Evolutionary conservation across 176 grass and related monocot species (phyloP).

Genomic region (Zoysia pacifica): DNA sequence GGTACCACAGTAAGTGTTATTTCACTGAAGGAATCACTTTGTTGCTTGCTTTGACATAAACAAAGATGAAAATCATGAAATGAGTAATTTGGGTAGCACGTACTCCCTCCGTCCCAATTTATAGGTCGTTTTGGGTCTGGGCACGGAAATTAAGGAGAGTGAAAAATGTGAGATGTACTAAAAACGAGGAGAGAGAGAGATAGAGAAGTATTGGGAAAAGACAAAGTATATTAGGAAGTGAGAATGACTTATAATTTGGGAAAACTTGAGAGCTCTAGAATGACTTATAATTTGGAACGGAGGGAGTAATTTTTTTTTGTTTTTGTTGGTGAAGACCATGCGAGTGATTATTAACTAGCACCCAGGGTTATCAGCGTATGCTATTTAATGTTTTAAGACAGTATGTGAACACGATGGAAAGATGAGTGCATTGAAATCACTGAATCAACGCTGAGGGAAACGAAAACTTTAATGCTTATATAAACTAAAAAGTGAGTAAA

Average conservation of each 20-base stretch:
- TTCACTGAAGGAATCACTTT: neutral
- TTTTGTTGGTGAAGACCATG: neutral
- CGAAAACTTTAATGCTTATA: neutral
- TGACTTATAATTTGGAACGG: too few relatives aligned
- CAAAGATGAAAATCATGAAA: neutral
- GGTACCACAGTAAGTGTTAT: neutral
- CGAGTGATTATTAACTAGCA: slow-evolving; percentile 1
- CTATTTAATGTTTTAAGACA: slow-evolving; percentile 4
- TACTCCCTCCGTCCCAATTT: too few relatives aligned
- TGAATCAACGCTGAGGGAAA: slow-evolving; percentile 1
- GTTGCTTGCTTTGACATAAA: neutral
- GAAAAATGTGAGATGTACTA: too few relatives aligned
- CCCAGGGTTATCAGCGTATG: neutral
- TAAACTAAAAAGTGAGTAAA: neutral
- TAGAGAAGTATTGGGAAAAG: too few relatives aligned
- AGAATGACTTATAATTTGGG: too few relatives aligned
- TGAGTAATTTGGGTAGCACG: too few relatives aligned
- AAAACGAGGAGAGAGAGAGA: too few relatives aligned
- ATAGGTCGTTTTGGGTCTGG: too few relatives aligned
- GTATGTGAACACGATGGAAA: neutral
- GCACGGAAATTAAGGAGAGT: too few relatives aligned
- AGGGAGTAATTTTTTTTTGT: too few relatives aligned
- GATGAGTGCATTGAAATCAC: slow-evolving; percentile 2
- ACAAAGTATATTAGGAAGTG: too few relatives aligned
- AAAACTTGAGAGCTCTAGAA: too few relatives aligned